These are phyloP conservation scores for Trichoderma semiorbis DNA, from an alignment of 2,329 filamentous ascomycete species.

Conservation along the genomic window DNA sequence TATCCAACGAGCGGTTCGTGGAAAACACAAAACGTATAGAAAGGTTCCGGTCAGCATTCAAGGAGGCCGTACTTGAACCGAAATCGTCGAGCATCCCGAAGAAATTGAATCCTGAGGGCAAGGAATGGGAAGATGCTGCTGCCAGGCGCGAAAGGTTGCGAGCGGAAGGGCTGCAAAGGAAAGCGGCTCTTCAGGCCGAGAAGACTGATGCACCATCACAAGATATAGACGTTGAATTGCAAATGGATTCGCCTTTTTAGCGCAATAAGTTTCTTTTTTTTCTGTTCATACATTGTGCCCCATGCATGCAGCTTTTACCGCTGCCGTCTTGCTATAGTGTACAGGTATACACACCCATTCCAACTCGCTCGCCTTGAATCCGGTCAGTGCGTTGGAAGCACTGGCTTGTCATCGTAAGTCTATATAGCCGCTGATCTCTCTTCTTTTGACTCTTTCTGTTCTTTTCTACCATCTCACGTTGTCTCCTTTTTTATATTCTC, in stretches of 20 bases:
- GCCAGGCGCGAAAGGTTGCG: conserved; percentile 53
- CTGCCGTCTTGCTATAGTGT: conserved; percentile 32
- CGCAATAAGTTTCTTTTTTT: not conserved
- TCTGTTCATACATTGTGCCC: conserved; percentile 27
- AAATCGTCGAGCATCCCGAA: conserved; percentile 21
- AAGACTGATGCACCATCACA: conserved; percentile 8
- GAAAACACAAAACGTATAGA: conserved; percentile 66
- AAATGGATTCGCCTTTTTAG: conserved; percentile 6
- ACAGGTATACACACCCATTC: conserved; percentile 25
- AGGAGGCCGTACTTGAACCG: conserved; percentile 30
- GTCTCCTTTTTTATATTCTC: not conserved
- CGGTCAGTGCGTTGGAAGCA: not conserved
- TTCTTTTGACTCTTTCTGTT: not conserved
- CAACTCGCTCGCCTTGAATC: conserved; percentile 16
- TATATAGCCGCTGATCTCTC: not conserved
- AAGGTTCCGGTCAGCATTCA: conserved; percentile 57
- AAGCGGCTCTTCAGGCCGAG: conserved; percentile 39
- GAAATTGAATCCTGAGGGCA: conserved; percentile 32
- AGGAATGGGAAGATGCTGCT: conserved; percentile 54
- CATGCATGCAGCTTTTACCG: conserved; percentile 31
- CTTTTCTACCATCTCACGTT: not conserved
- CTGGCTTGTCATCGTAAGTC: not conserved
- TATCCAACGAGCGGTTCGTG: conserved; percentile 71
- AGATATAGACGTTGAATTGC: conserved; percentile 22
- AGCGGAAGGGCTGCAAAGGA: conserved; percentile 54